Evolutionary conservation across 495 filamentous ascomycete species (phyloP).

Genomic region (Tuber umbilicatum): DNA sequence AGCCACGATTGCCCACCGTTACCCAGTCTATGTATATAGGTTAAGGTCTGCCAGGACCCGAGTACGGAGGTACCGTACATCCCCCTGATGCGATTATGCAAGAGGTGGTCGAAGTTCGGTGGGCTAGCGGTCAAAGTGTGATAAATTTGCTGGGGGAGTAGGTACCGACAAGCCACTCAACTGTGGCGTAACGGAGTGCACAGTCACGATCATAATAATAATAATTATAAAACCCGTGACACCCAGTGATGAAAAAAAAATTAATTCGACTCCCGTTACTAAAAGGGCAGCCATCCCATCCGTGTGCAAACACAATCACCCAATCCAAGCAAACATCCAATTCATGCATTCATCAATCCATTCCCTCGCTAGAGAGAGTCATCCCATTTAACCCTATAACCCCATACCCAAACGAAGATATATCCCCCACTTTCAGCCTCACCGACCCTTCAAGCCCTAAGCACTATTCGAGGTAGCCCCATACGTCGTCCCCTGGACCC

Average conservation of each 20-base stretch:
- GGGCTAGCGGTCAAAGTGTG: neutral
- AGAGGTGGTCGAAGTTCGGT: neutral
- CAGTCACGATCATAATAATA: neutral
- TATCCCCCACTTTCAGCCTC: neutral
- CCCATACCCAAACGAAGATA: neutral
- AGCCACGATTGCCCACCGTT: neutral
- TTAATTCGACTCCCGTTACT: neutral
- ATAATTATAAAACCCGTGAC: neutral
- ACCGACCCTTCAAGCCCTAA: conserved; percentile 8
- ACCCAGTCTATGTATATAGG: neutral
- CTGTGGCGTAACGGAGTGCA: neutral
- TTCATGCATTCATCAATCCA: neutral
- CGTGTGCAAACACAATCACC: neutral
- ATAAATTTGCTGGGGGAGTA: neutral
- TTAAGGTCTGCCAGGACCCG: neutral
- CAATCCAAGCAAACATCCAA: neutral
- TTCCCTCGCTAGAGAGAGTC: neutral
- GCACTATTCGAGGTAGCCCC: conserved; percentile 46
- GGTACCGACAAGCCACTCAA: neutral
- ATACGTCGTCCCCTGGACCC: conserved; percentile 61
- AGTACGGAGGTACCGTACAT: neutral
- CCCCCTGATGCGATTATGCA: neutral
- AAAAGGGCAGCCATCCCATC: neutral
- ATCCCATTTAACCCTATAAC: neutral
- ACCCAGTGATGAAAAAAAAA: neutral